Percentiles rank a stretch among this genome's conserved stretches.
These are phyloP conservation scores for Logfia minima DNA, from an alignment of 129 eudicot genomes.

Conservation along the genomic window DNA sequence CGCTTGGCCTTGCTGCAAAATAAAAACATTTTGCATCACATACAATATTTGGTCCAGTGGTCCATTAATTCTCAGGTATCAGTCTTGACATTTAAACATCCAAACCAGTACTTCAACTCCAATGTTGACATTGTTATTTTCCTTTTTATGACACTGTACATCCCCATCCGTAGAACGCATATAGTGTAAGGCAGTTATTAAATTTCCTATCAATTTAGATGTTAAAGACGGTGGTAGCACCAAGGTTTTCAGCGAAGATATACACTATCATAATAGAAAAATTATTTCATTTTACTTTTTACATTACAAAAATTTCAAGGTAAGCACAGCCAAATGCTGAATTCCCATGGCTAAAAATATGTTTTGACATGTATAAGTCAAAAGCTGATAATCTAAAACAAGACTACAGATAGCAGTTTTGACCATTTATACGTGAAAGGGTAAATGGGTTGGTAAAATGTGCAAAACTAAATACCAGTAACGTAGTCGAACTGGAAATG, in stretches of 20 bases:
- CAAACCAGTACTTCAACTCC: neutral
- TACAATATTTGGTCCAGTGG: neutral
- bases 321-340: neutral
- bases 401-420: neutral
- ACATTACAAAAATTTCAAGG: neutral
- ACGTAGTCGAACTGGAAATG: neutral
- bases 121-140: neutral
- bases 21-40: slow-evolving; percentile 25
- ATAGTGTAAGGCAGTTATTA: neutral
- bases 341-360: neutral
- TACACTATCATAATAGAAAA: neutral
- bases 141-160: neutral
- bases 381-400: neutral
- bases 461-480: neutral
- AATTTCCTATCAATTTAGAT: neutral
- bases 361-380: neutral
- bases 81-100: neutral
- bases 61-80: neutral
- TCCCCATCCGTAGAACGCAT: neutral
- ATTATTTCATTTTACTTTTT: neutral
- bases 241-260: neutral
- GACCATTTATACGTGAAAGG: neutral
- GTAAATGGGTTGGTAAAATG: neutral
- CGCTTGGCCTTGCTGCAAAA: slow-evolving; percentile 77
- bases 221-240: neutral